Conservation (phyloP, 1,284 basidiomycete genomes). For the Trametes hirsuta region DNA sequence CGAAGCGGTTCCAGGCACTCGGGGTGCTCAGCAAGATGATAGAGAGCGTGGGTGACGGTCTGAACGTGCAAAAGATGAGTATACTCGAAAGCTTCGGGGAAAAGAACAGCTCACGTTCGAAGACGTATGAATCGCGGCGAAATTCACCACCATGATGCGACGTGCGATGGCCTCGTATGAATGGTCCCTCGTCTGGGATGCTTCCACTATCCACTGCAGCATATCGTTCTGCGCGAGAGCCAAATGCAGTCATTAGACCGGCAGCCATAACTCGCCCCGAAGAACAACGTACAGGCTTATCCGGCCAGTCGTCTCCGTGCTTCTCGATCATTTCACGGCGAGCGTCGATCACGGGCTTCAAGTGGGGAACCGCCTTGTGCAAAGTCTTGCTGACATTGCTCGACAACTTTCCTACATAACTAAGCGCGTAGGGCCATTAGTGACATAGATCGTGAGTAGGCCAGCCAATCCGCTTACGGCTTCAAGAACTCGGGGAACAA, state of each 20-base stretch:
- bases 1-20: slow-evolving; percentile 45
- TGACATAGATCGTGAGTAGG: too few relatives aligned
- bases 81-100: not conserved
- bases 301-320: slow-evolving; percentile 18
- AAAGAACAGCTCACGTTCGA: slow-evolving; percentile 27
- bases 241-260: not conserved
- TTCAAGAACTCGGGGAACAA: slow-evolving; percentile 22
- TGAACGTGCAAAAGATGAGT: slow-evolving; percentile 10
- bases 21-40: slow-evolving; percentile 43
- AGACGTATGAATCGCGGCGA: slow-evolving; percentile 37
- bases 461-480: slow-evolving; percentile 13
- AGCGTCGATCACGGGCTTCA: slow-evolving; percentile 12
- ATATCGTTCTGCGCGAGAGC: slow-evolving; percentile 10
- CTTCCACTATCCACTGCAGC: slow-evolving; percentile 26
- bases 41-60: slow-evolving; percentile 41
- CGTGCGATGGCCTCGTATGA: slow-evolving; percentile 16
- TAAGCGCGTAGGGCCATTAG: not conserved
- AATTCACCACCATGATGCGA: slow-evolving; percentile 32
- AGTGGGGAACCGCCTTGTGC: not conserved
- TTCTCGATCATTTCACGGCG: slow-evolving; percentile 10
- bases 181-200: slow-evolving; percentile 6
- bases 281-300: slow-evolving; percentile 16
- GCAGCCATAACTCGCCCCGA: not conserved
- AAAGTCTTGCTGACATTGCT: slow-evolving; percentile 15
- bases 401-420: slow-evolving; percentile 3